Conservation (phyloP, 192 early-diverging fungal species). For the Lobosporangium transversale region DNA sequence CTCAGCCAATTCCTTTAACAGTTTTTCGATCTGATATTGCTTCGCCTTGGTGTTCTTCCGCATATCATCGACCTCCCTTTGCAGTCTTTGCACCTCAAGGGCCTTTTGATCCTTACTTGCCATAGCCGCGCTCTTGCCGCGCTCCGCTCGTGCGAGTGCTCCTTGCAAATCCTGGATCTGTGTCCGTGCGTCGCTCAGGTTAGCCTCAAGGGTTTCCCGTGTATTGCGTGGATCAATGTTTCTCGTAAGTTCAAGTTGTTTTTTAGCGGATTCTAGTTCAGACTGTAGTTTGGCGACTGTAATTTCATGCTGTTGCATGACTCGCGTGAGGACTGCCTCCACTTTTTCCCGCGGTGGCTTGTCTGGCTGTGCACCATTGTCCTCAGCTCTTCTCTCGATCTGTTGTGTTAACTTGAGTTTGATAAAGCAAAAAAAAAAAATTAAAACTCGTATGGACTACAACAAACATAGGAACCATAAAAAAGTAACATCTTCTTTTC, state of each 20-base stretch:
- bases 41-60: neutral
- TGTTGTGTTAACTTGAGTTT: too few relatives aligned
- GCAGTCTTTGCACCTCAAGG: neutral
- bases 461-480: too few relatives aligned
- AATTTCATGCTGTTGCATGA: slow-evolving; percentile 10
- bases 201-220: neutral
- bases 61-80: neutral
- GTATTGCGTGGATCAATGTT: too few relatives aligned
- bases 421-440: too few relatives aligned
- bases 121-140: slow-evolving; percentile 12
- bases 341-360: neutral
- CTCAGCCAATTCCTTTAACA: slow-evolving; percentile 19
- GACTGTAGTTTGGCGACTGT: neutral
- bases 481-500: too few relatives aligned
- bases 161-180: neutral
- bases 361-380: too few relatives aligned
- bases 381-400: neutral
- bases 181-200: slow-evolving; percentile 10
- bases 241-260: slow-evolving; percentile 5
- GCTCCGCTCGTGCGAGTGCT: slow-evolving; percentile 11
- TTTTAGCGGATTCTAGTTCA: slow-evolving; percentile 2
- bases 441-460: too few relatives aligned
- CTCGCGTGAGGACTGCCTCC: slow-evolving; percentile 6
- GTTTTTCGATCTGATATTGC: neutral
- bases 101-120: neutral